Conservation (phyloP, 805 yeast genomes). For the Teunomyces atbi region DNA sequence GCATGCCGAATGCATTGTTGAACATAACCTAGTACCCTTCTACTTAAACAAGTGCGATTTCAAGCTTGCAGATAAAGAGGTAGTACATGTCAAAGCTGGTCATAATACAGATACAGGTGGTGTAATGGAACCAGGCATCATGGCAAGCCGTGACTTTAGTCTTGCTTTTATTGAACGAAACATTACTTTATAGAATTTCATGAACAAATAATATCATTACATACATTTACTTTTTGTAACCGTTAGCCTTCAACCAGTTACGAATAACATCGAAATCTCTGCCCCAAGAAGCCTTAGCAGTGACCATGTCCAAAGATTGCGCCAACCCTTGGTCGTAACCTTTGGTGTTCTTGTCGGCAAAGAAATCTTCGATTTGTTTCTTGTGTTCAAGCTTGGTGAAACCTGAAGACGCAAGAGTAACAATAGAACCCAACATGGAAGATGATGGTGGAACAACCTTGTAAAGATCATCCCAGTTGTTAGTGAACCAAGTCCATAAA, state of each 20-base stretch:
- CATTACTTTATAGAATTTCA: constrained; percentile 1
- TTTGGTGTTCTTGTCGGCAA: constrained; percentile 52
- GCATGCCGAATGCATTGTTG: constrained; percentile 44
- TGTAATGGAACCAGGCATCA: constrained; percentile 38
- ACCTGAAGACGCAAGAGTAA: constrained; percentile 58
- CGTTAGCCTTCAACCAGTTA: constrained; percentile 47
- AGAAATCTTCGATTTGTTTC: constrained; percentile 50
- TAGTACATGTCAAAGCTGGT: constrained; percentile 10
- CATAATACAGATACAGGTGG: constrained; percentile 12
- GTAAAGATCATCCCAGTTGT: constrained; percentile 69
- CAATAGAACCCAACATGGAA: constrained; percentile 75
- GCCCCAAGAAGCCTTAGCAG: constrained; percentile 58
- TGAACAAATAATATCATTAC: constrained; percentile 1
- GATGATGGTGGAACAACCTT: constrained; percentile 76
- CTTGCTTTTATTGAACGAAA: constrained; percentile 36
- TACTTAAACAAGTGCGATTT: constrained; percentile 44
- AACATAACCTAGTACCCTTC: constrained; percentile 48
- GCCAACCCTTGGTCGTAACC: constrained; percentile 66
- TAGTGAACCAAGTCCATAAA: constrained; percentile 70
- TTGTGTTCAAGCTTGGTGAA: constrained; percentile 57
- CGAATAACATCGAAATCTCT: constrained; percentile 51
- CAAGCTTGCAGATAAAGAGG: constrained; percentile 19
- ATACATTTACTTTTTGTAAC: constrained; percentile 18
- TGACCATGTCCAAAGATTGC: constrained; percentile 60
- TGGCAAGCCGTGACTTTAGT: constrained; percentile 39